Conservation (phyloP, 164 flowering plant genomes). For the Liquidambar formosana region DNA sequence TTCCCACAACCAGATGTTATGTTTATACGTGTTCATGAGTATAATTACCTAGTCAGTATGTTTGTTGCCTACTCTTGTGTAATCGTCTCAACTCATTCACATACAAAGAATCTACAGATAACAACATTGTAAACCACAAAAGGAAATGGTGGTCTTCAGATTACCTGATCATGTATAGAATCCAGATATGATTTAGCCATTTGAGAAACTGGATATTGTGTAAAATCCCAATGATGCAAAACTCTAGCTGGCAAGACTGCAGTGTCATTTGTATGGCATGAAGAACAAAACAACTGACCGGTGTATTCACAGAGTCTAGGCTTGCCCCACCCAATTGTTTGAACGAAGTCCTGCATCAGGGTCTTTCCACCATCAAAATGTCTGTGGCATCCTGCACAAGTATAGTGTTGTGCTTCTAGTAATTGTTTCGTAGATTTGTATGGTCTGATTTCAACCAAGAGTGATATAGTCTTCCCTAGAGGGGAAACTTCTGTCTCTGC, state of each 20-base stretch:
- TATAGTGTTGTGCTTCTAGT: conserved; percentile 75
- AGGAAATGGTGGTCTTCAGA: not conserved
- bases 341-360: conserved; percentile 59
- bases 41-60: no score
- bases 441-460: conserved; percentile 65
- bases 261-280: conserved; percentile 88
- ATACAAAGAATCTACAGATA: not conserved
- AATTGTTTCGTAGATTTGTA: conserved; percentile 67
- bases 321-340: conserved; percentile 87
- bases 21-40: no score
- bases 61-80: not conserved
- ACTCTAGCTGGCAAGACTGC: conserved; percentile 93
- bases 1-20: no score
- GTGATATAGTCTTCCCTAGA: conserved; percentile 81
- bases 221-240: conserved; percentile 90
- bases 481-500: conserved; percentile 24
- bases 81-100: not conserved
- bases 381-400: conserved; percentile 88
- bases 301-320: conserved; percentile 95
- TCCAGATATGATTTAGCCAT: conserved; percentile 89
- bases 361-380: conserved; percentile 70
- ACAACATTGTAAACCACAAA: not conserved
- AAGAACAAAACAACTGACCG: conserved; percentile 84
- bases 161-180: conserved; percentile 86
- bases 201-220: conserved; percentile 80